phyloP scores from a whole-genome alignment of 2,329 filamentous ascomycete species.

The Diaporthe sp. region DNA sequence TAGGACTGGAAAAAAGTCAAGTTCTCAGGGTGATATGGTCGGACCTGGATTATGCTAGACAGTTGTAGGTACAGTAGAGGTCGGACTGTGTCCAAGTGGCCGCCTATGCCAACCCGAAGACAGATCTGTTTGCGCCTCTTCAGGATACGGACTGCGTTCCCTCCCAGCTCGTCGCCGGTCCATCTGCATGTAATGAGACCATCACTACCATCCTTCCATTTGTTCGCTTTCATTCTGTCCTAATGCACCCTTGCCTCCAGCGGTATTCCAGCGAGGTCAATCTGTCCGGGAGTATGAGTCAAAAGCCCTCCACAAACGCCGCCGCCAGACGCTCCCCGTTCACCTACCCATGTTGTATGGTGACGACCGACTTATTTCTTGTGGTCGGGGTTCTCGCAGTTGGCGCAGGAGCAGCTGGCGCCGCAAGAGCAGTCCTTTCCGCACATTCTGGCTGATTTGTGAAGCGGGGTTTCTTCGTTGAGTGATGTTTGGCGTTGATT shows the following conservation, averaged over 20 bases:
- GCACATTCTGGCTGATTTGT: constrained; percentile 12
- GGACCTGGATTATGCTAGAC: not conserved
- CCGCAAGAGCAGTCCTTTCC: constrained; percentile 2
- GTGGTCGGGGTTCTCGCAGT: not conserved
- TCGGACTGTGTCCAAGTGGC: not conserved
- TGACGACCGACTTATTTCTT: not conserved
- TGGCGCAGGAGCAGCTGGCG: not conserved
- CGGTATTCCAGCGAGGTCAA: not conserved
- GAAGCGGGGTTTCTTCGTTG: not conserved
- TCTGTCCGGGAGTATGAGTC: not conserved
- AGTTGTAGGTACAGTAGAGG: too few relatives aligned
- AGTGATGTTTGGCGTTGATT: not conserved
- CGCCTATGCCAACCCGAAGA: not conserved
- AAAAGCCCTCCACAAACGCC: not conserved
- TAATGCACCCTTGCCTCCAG: not conserved
- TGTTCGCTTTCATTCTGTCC: not conserved
- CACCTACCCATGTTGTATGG: not conserved
- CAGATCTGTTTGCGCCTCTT: not conserved
- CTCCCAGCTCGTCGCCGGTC: not conserved
- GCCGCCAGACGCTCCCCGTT: not conserved
- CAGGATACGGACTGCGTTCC: not conserved
- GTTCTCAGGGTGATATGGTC: not conserved
- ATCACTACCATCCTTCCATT: not conserved
- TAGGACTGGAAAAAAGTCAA: not conserved
- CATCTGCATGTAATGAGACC: not conserved